Base-by-base conservation (phyloP, 345 rosid species). In the Zanthoxylum bungeanum region DNA sequence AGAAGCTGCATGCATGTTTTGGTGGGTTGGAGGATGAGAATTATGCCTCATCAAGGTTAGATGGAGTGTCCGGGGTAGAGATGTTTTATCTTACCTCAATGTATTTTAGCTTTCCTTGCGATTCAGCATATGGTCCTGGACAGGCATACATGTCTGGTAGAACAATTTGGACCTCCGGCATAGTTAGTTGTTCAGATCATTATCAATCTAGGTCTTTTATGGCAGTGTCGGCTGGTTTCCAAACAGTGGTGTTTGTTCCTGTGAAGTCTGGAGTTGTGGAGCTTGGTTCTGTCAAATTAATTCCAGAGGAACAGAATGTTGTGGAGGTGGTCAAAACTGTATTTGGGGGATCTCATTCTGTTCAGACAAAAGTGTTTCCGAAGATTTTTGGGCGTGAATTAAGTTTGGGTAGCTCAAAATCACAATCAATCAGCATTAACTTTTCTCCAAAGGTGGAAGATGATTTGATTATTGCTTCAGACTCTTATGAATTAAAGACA, bases 361-460 rank as follows among this genome's bases (percentile, higher is more conserved):
- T 73, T n/a, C 90, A 86, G 61, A 63, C 83, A n/a, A 92, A 84
- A 83, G 75, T 79, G 63, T 69, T 82, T 64, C 95, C 98, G 0
- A 94, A 90, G 80, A 92, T 92, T 77, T 92, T 92, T 60, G 99
- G 99, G 33, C 86, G 78, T 49, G 97, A 95, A 75, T 76, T n/a
- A n/a, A n/a, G n/a, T n/a, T n/a, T n/a, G n/a, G n/a, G n/a, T n/a
- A n/a, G n/a, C n/a, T n/a, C n/a, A 0, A 88, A 85, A 75, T 84
- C 93, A 3, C 86, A 76, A 68, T 83, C 97, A 1, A 72, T 96
- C 64, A 91, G 89, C 70, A 86, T 92, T 24, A 92, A 81, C 73
- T 92, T 95, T 78, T 88, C 96, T 5, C 99, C 96, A 0, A 95
- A 95, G 78, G 87, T 80, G 50, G 98, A 91, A 84, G 96, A 92